Evolutionary conservation across 2,329 filamentous ascomycete genomes (phyloP).

Genomic region (Celoporthe dispersa): DNA sequence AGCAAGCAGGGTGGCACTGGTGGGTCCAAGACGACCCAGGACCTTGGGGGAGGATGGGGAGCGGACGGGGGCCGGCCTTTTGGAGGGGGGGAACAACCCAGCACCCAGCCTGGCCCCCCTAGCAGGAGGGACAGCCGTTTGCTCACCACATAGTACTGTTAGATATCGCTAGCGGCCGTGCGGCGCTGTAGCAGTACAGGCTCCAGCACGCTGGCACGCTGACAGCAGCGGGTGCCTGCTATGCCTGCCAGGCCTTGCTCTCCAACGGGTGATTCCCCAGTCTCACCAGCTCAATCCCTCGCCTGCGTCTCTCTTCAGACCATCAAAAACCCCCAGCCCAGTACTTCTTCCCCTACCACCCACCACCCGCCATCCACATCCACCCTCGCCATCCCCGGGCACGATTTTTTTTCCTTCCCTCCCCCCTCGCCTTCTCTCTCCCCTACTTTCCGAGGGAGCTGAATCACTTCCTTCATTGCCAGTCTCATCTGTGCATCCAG

Average conservation of each 20-base stretch:
- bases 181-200: constrained; percentile 3
- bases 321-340: not conserved
- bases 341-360: constrained; percentile 9
- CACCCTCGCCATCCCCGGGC: constrained; percentile 17
- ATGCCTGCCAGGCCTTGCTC: not conserved
- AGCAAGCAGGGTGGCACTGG: not conserved
- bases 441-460: constrained; percentile 4
- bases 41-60: not conserved
- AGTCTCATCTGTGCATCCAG: constrained; percentile 5
- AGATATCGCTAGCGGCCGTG: constrained; percentile 10
- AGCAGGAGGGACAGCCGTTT: not conserved
- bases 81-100: not conserved
- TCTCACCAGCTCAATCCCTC: constrained; percentile 12
- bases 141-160: constrained; percentile 1
- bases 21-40: not conserved
- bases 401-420: constrained; percentile 8
- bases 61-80: not conserved
- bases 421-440: not conserved
- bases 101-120: not conserved
- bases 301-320: constrained; percentile 2
- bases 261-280: constrained; percentile 9
- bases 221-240: constrained; percentile 1
- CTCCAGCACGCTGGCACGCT: constrained; percentile 4
- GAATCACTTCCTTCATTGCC: constrained; percentile 7
- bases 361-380: constrained; percentile 15